Evolutionary conservation across 169 alveolate species (phyloP), one percentile per base, ranked within the genome.

Genomic region (Toxoplasma gondii): DNA sequence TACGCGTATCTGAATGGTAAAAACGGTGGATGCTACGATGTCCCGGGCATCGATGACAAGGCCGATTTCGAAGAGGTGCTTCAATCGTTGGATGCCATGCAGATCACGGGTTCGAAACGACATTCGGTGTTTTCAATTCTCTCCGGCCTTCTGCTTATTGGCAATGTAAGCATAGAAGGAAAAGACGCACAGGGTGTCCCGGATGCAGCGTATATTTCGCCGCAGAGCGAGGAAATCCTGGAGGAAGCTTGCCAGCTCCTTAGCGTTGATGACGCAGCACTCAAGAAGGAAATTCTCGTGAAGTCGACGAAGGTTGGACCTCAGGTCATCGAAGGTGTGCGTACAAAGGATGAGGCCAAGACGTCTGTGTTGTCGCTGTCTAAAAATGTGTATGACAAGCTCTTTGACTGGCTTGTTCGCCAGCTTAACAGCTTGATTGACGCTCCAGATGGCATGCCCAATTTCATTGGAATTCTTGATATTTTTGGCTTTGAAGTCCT

Each of bases 401-500:
- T 99, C 83, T 99, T 99, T 95, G 97, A 97, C 94, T 98, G 99
- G 98, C 96, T 99, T 17, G 99, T 99, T 38, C 97, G 96, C 82
- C 97, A 98, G 92, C 97, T 99, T 96, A 99, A 99, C 96, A 95
- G 96, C 44, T 97, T 98, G 64, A 98, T 99, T 84, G 97, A 97
- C 74, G 98, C 98, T 39, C 96, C 96, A 43, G 95, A 91, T 36
- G 98, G 98, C 41, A 98, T 97, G 92, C 95, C 96, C 70, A 92
- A 64, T 39, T 98, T 97, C 93, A 98, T 99, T 94, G 99, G 99
- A 22, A 82, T 99, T 58, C 94, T 99, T 91, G 99, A 99, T 95
- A 99, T 99, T 78, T 99, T 98, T 96, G 99, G 99, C 0, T 99
- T 99, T 95, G 99, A 99, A 96, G 98, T 97, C 54, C 98, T 99